Conservation (phyloP, 73 alveolate genomes). For the Vitrella brassicaformis region DNA sequence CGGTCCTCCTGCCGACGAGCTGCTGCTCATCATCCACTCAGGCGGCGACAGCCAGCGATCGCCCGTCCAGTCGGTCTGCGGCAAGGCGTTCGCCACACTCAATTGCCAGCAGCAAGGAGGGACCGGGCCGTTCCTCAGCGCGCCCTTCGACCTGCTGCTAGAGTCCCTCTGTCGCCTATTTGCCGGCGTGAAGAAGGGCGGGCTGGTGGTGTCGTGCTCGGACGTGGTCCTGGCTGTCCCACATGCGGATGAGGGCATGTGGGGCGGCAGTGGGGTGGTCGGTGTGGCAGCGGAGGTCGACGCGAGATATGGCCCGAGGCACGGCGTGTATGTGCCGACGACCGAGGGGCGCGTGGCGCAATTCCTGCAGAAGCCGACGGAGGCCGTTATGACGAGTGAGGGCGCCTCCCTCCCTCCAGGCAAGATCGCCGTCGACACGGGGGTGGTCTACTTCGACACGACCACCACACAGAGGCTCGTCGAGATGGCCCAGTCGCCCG, state of each 20-base stretch:
- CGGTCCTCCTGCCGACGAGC: neutral
- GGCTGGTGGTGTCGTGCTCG: neutral
- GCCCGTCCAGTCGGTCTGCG: neutral
- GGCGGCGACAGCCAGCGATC: neutral
- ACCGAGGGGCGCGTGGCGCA: too few species aligned
- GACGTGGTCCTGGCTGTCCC: neutral
- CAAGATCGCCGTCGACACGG: neutral
- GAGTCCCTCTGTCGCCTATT: neutral
- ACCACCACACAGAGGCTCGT: neutral
- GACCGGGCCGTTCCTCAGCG: neutral
- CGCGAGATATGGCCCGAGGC: neutral
- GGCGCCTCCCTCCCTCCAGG: neutral
- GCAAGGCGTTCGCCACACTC: too few species aligned
- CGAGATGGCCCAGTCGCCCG: neutral
- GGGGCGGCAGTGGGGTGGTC: neutral
- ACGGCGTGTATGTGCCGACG: neutral
- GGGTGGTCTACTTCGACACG: neutral
- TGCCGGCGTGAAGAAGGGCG: neutral
- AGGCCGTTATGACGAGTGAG: neutral
- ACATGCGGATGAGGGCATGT: neutral
- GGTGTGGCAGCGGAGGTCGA: neutral
- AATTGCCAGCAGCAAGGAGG: too few species aligned
- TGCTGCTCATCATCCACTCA: neutral
- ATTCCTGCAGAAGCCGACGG: neutral
- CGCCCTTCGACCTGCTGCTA: neutral